A percentile compares a stretch with the other conserved stretches of the same genome.
phyloP scores from a whole-genome alignment of 768 basidiomycete species.

The Boletus tylopilopsis region DNA sequence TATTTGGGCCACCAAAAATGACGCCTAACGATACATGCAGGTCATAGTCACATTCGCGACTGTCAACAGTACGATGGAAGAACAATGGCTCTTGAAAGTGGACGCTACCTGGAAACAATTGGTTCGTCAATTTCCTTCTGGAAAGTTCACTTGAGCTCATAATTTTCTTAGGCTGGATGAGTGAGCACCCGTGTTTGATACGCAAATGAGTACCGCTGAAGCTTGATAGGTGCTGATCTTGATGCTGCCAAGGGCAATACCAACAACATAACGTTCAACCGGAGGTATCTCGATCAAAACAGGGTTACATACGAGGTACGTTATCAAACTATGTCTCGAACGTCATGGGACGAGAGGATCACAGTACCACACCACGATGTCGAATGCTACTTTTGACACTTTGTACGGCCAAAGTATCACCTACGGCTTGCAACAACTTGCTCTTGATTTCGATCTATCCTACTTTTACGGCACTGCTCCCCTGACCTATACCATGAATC shows the following conservation, averaged over 20 bases:
- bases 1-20: not conserved
- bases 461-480: slow-evolving; percentile 70
- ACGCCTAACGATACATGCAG: slow-evolving; percentile 25
- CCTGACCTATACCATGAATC: slow-evolving; percentile 64
- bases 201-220: not conserved
- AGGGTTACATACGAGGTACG: slow-evolving; percentile 69
- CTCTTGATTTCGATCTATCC: slow-evolving; percentile 57
- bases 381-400: slow-evolving; percentile 62
- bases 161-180: slow-evolving; percentile 50
- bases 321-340: not conserved
- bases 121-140: slow-evolving; percentile 39
- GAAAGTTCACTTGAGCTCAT: not conserved
- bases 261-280: slow-evolving; percentile 56
- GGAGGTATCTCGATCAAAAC: slow-evolving; percentile 80
- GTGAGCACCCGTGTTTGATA: slow-evolving; percentile 33
- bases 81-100: slow-evolving; percentile 59
- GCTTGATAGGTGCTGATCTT: slow-evolving; percentile 44
- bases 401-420: slow-evolving; percentile 49
- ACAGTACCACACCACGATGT: slow-evolving; percentile 62
- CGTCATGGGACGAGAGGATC: not conserved
- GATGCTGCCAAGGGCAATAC: slow-evolving; percentile 34
- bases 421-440: slow-evolving; percentile 48
- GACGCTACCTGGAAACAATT: slow-evolving; percentile 91
- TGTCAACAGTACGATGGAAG: slow-evolving; percentile 25
- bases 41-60: slow-evolving; percentile 44